These are phyloP conservation scores for Jamesozyma lodderae DNA, from an alignment of 805 yeast species.

Conservation along the genomic window DNA sequence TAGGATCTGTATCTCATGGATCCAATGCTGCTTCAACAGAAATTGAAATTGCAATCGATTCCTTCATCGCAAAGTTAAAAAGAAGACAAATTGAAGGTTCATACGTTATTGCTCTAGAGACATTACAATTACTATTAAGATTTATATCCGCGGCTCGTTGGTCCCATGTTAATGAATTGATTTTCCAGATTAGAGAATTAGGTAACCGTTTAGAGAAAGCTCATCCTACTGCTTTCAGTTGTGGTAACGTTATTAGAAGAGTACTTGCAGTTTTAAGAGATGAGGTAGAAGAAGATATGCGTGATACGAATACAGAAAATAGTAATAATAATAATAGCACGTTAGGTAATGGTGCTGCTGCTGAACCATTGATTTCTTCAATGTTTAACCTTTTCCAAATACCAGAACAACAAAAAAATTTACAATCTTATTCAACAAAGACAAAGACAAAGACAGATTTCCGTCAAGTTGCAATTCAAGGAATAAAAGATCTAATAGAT, in stretches of 20 bases:
- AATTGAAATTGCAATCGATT: conserved; percentile 34
- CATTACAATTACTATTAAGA: conserved; percentile 78
- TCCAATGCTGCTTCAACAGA: conserved; percentile 19
- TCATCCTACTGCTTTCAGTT: conserved; percentile 79
- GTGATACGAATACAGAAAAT: conserved; percentile 10
- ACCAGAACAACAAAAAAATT: conserved; percentile 21
- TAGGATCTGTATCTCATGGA: conserved; percentile 3
- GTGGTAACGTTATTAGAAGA: conserved; percentile 87
- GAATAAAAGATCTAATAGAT: conserved; percentile 84
- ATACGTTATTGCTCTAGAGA: conserved; percentile 71
- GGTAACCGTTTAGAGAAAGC: conserved; percentile 67
- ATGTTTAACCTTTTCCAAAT: conserved; percentile 82
- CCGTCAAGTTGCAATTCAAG: conserved; percentile 81
- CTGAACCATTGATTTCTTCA: conserved; percentile 57
- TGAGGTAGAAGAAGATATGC: conserved; percentile 53
- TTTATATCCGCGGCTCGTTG: conserved; percentile 86
- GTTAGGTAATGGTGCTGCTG: conserved; percentile 11
- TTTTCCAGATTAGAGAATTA: conserved; percentile 59
- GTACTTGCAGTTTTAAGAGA: conserved; percentile 82
- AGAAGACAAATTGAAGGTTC: conserved; percentile 81
- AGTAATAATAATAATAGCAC: conserved; percentile 2
- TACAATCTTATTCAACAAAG: conserved; percentile 6
- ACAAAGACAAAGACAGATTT: conserved; percentile 42
- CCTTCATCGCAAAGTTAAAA: conserved; percentile 51
- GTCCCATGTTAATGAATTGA: conserved; percentile 66